Evolutionary conservation across 2,329 filamentous ascomycete genomes (phyloP).

Genomic region (Stachybotrys echinatus): DNA sequence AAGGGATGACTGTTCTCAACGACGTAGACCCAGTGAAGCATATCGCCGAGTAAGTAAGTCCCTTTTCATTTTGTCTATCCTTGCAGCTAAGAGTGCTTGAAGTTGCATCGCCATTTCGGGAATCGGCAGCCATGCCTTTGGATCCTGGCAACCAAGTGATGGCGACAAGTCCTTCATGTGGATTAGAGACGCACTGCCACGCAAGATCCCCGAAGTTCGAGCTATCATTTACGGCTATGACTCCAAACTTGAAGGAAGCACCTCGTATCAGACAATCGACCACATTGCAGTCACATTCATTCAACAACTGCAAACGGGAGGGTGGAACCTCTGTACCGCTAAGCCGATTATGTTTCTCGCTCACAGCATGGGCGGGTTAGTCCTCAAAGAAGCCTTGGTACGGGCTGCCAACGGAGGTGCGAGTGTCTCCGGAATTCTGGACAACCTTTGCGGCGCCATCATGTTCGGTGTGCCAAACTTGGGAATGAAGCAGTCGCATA

Average conservation of each 20-base stretch:
- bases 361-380: neutral
- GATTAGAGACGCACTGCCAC: slow-evolving; percentile 5
- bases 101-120: slow-evolving; percentile 8
- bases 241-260: neutral
- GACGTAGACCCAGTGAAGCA: neutral
- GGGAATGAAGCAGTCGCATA: neutral
- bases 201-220: neutral
- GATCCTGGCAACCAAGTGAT: slow-evolving; percentile 6
- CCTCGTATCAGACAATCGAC: neutral
- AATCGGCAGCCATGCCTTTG: slow-evolving; percentile 5
- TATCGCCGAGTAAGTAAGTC: no score
- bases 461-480: slow-evolving; percentile 1
- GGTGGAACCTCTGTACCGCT: neutral
- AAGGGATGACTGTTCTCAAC: neutral
- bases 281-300: neutral
- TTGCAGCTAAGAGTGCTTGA: no score
- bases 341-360: neutral
- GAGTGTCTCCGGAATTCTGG: neutral
- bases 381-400: neutral
- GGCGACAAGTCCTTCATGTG: slow-evolving; percentile 6
- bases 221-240: slow-evolving; percentile 7
- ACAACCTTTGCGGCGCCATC: neutral
- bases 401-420: neutral
- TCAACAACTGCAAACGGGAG: neutral
- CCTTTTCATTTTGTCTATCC: no score